Evolutionary conservation across 1,284 basidiomycete species (phyloP), one percentile per base, ranked within the genome.

Genomic region (Naganishia sp.): DNA sequence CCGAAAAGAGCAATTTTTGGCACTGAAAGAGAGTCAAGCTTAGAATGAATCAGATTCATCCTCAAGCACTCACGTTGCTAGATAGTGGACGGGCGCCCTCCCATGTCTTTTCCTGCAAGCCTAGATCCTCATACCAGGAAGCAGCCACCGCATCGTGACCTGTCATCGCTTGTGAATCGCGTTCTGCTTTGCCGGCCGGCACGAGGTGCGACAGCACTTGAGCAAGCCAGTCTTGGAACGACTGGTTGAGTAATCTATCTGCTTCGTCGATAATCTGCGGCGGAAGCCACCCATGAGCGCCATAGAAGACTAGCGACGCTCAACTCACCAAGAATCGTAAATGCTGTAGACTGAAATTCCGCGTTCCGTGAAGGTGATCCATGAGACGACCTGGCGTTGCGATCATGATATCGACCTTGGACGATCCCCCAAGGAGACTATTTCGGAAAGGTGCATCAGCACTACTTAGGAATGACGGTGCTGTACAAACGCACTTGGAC

Each of bases 1-100:
- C 96, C 1, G 94, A 97, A 81, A 99, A 98, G 3, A 99, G 83
- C 7, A 99, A 83, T 75, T 98, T 99, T 76, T 98, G 95, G 71
- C 94, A 95, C 60, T 92, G 88, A 82, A 76, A 21, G 47, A 25
- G 21, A 49, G 11, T 49, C 4, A 10, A 49, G 21, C 25, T 49
- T 10, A n/a, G 54, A 17, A 53, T 35, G 31, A n/a, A 18, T 45
- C 13, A 45, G 23, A 10, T 9, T 25, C 18, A 31, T 21, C 11
- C n/a, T 23, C 9, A 15, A 11, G 10, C 35, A 42, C 58, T 61
- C 41, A 53, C 43, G 51, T 62, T 52, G 56, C 71, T 25, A 57
- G 66, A 39, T 73, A 77, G 52, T 6, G 63, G 17, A 15, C 61
- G 51, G 6, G 62, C 56, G 9, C 69, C 67, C 47, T 70, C 69